A percentile compares a stretch with the other conserved stretches of the same genome.
Evolutionary conservation across 1,139 yeast species (phyloP).

Genomic region (Geotrichum restrictum): DNA sequence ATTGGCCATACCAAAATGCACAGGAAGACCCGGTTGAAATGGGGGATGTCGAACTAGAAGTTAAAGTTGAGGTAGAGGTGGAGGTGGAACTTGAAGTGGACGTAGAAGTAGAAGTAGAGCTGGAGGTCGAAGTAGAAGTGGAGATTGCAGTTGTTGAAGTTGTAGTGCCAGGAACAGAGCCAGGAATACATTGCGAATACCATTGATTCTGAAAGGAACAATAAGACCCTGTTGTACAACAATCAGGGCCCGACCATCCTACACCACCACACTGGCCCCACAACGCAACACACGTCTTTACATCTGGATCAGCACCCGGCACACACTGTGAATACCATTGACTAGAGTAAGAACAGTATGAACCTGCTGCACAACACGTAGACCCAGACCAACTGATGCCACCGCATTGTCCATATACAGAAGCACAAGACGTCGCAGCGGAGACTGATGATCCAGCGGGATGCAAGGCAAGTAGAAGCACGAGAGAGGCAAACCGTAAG

Average conservation of each 20-base stretch:
- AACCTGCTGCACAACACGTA: constrained; percentile 20
- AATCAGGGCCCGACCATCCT: constrained; percentile 11
- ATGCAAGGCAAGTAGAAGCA: too few relatives aligned
- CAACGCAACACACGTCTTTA: not conserved
- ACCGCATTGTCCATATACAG: constrained; percentile 19
- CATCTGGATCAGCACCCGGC: constrained; percentile 8
- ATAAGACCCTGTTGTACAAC: constrained; percentile 11
- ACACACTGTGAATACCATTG: constrained; percentile 20
- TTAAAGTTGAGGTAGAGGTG: too few relatives aligned
- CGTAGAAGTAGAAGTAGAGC: not conserved
- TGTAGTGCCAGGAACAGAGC: not conserved
- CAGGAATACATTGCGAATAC: constrained; percentile 12
- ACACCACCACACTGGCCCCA: constrained; percentile 18
- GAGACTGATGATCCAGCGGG: too few relatives aligned
- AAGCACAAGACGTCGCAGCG: constrained; percentile 4
- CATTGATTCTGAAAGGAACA: constrained; percentile 8
- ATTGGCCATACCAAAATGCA: constrained; percentile 15
- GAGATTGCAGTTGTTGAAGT: too few relatives aligned
- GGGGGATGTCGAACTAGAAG: not conserved
- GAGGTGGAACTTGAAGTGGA: not conserved
- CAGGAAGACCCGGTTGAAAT: not conserved
- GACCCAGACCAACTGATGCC: constrained; percentile 16
- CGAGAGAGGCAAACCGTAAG: too few relatives aligned
- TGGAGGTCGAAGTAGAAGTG: not conserved
- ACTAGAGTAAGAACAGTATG: constrained; percentile 8